These are phyloP conservation scores for Jaltomata sinuosa DNA, from an alignment of 257 asterid species.

Conservation along the genomic window DNA sequence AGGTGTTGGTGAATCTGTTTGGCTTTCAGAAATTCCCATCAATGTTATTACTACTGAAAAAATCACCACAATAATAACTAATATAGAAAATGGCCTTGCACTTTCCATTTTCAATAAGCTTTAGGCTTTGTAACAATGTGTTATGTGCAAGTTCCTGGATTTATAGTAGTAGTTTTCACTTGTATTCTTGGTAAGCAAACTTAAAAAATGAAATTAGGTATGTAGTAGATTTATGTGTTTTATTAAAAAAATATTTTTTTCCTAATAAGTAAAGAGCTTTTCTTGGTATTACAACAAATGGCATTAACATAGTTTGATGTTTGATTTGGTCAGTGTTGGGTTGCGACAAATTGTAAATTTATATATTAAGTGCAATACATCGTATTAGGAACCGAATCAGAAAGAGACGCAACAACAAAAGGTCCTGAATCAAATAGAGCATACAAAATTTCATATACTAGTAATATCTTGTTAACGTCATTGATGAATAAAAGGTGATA, in stretches of 20 bases:
- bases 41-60: neutral
- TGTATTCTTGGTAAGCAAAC: neutral
- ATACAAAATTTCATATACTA: neutral
- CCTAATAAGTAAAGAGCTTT: neutral
- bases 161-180: neutral
- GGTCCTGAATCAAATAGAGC: neutral
- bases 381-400: no score
- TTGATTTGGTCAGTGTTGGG: neutral
- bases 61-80: neutral
- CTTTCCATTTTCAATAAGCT: neutral
- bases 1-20: neutral
- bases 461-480: no score
- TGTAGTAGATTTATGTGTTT: no score
- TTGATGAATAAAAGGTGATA: no score
- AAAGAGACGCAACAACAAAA: no score
- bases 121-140: neutral
- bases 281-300: neutral
- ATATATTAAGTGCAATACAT: neutral
- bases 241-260: neutral
- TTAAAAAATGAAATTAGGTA: neutral
- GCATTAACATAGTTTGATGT: neutral
- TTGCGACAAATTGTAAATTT: neutral
- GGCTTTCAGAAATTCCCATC: neutral
- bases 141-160: neutral
- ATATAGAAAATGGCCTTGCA: neutral